Evolutionary conservation across 2,329 filamentous ascomycete species (phyloP).

Genomic region (Alternaria gansuensis): DNA sequence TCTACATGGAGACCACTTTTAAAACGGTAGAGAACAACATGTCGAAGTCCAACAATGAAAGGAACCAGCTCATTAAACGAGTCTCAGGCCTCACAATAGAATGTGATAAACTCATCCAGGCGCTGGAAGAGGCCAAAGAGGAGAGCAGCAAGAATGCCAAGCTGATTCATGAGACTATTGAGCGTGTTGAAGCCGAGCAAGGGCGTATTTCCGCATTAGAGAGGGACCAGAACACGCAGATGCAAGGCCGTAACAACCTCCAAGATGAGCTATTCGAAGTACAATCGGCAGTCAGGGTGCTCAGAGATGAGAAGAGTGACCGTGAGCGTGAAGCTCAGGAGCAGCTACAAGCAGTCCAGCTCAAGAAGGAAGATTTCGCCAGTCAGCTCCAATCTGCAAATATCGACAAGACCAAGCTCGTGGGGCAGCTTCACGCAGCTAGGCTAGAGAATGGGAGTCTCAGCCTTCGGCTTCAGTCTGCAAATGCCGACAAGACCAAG

Average conservation of each 20-base stretch:
- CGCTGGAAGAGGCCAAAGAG: not conserved
- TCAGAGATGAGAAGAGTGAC: not conserved
- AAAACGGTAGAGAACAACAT: not conserved
- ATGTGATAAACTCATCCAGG: not conserved
- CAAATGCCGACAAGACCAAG: not conserved
- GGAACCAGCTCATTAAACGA: not conserved
- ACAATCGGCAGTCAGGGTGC: not conserved
- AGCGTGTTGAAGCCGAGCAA: not conserved
- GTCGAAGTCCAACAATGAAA: not conserved
- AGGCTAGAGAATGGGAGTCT: not conserved
- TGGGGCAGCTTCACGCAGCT: not conserved
- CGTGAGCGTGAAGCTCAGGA: not conserved
- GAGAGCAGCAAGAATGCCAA: not conserved
- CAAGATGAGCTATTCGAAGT: not conserved
- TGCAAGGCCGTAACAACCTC: not conserved
- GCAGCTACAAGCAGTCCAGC: not conserved
- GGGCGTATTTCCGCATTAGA: not conserved
- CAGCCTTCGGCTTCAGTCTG: not conserved
- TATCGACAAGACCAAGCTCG: not conserved
- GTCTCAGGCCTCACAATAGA: not conserved
- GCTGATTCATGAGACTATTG: not conserved
- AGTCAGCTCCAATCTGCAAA: not conserved
- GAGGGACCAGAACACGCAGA: not conserved
- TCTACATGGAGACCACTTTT: not conserved
- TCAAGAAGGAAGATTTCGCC: not conserved